Conservation (phyloP, 1,139 yeast species). For the Casaregolazyma lundiana region DNA sequence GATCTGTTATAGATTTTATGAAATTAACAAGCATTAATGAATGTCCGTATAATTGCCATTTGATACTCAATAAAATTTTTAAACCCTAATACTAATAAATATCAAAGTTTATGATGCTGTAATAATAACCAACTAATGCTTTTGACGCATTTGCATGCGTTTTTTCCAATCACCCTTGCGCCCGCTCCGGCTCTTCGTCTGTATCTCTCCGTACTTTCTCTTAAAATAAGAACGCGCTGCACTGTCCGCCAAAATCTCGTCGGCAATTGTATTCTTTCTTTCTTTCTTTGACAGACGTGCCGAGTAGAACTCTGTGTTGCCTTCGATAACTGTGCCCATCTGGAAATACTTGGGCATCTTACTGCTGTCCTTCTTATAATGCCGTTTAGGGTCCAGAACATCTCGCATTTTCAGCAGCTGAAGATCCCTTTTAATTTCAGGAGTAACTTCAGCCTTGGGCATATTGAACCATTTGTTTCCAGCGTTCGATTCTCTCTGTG, state of each 20-base stretch:
- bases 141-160: constrained; percentile 57
- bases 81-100: constrained; percentile 3
- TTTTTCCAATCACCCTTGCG: constrained; percentile 65
- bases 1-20: background rate
- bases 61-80: constrained; percentile 5
- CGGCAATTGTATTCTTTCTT: constrained; percentile 73
- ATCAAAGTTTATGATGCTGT: background rate
- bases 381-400: constrained; percentile 92
- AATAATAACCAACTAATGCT: constrained; percentile 18
- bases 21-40: background rate
- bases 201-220: constrained; percentile 79
- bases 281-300: constrained; percentile 66
- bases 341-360: constrained; percentile 76
- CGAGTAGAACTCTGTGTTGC: constrained; percentile 71
- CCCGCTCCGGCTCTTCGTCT: constrained; percentile 68
- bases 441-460: constrained; percentile 75
- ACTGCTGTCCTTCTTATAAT: constrained; percentile 86
- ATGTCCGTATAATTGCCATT: too few species aligned
- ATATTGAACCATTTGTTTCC: constrained; percentile 77
- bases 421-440: constrained; percentile 70
- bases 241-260: constrained; percentile 72
- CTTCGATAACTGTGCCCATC: constrained; percentile 83
- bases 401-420: constrained; percentile 77
- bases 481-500: constrained; percentile 36
- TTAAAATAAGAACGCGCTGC: constrained; percentile 73